Conservation (phyloP, 2,329 filamentous ascomycete species). For the Nannizziopsis barbatae region DNA sequence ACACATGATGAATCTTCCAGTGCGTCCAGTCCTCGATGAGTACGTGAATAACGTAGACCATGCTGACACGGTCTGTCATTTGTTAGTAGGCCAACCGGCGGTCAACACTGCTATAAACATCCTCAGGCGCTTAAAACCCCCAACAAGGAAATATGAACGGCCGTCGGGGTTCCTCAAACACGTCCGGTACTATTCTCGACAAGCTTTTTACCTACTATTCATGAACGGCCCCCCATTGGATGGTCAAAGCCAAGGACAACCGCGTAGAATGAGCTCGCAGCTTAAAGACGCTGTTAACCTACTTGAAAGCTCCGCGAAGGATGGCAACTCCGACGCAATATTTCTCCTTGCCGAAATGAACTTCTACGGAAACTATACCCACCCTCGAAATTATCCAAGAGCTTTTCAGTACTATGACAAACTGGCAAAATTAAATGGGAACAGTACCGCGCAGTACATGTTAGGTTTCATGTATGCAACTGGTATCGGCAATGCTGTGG, state of each 20-base stretch:
- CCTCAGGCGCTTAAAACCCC: conserved; percentile 13
- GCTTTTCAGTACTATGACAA: conserved; percentile 74
- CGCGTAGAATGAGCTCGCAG: conserved; percentile 26
- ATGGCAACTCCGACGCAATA: conserved; percentile 62
- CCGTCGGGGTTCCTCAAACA: conserved; percentile 49
- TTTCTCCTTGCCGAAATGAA: conserved; percentile 88
- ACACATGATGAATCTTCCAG: conserved; percentile 5
- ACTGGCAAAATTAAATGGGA: conserved; percentile 65
- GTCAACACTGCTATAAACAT: conserved; percentile 17
- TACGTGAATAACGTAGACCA: neutral
- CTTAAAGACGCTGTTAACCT: conserved; percentile 49
- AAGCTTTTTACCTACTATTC: conserved; percentile 53
- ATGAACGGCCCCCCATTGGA: conserved; percentile 49
- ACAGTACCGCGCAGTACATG: conserved; percentile 92
- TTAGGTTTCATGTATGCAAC: conserved; percentile 91
- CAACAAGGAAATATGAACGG: conserved; percentile 28
- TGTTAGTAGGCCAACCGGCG: conserved; percentile 14
- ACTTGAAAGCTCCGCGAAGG: conserved; percentile 47
- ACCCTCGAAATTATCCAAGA: conserved; percentile 67
- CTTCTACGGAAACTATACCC: conserved; percentile 87
- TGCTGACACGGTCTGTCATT: neutral
- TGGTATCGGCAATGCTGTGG: conserved; percentile 69
- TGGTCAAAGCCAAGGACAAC: conserved; percentile 31
- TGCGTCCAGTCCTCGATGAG: neutral
- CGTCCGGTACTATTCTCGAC: conserved; percentile 49